phyloP scores from a whole-genome alignment of 371 early-diverging fungal species.

The Syncephalastrum contaminatum region DNA sequence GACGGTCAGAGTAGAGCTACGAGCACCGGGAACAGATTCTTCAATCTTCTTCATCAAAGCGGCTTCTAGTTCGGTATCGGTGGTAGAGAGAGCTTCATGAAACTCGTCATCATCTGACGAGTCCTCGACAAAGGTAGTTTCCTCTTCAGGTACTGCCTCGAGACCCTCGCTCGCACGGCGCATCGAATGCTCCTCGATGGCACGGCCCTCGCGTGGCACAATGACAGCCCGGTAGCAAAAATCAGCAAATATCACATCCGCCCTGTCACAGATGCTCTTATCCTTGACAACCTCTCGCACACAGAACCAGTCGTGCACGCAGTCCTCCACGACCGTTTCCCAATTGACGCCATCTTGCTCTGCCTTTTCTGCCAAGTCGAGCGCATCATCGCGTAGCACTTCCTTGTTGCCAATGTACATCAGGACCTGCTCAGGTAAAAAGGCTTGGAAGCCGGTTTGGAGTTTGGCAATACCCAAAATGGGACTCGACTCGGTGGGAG shows the following conservation, averaged over 20 bases:
- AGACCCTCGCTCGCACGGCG: constrained; percentile 27
- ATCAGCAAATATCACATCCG: constrained; percentile 33
- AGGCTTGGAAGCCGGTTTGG: constrained; percentile 36
- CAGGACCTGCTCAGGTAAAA: constrained; percentile 26
- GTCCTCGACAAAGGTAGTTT: constrained; percentile 14
- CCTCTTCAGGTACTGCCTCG: constrained; percentile 33
- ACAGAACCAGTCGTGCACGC: constrained; percentile 50
- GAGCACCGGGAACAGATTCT: background rate
- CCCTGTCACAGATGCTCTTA: constrained; percentile 26
- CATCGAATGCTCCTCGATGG: constrained; percentile 12
- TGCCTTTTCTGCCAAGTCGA: constrained; percentile 37
- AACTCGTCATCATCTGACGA: constrained; percentile 17
- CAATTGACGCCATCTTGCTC: constrained; percentile 34
- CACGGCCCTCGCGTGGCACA: constrained; percentile 18
- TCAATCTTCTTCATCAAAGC: constrained; percentile 11
- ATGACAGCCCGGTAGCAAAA: constrained; percentile 33
- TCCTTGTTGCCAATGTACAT: constrained; percentile 41
- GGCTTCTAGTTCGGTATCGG: constrained; percentile 16
- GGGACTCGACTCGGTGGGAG: constrained; percentile 22
- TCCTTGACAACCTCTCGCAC: constrained; percentile 47
- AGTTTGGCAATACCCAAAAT: constrained; percentile 38
- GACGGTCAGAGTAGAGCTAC: too few relatives aligned
- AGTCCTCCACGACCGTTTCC: constrained; percentile 36
- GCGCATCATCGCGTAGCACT: constrained; percentile 39
- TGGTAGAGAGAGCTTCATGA: constrained; percentile 17